phyloP scores from a whole-genome alignment of 441 rosid genomes.

The Populus hybrid region DNA sequence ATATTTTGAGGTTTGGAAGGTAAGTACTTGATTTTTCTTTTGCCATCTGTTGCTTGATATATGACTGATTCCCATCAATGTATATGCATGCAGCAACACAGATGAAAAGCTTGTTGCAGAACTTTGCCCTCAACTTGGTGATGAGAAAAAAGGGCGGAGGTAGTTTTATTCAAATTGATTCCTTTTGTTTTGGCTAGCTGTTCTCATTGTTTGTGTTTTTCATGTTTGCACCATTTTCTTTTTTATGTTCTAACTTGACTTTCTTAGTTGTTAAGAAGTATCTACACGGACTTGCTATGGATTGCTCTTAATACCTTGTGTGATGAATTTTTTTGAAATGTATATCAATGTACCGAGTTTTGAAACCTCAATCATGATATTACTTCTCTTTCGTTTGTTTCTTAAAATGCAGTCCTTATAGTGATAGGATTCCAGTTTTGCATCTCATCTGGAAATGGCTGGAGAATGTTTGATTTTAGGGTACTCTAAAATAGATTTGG shows the following conservation, averaged over 20 bases:
- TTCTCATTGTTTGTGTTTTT: background rate
- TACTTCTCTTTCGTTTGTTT: background rate
- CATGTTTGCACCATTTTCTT: background rate
- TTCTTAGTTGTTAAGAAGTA: background rate
- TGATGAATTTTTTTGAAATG: background rate
- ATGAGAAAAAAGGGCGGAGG: too few relatives aligned
- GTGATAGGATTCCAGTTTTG: background rate
- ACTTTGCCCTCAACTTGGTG: too few relatives aligned
- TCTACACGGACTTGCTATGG: background rate
- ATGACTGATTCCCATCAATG: slow-evolving; percentile 8
- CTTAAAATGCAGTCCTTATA: background rate
- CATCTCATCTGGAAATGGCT: background rate
- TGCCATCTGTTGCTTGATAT: background rate
- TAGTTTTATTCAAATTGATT: too few relatives aligned
- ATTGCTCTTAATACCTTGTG: background rate
- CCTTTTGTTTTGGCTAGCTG: too few relatives aligned
- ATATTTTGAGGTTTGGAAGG: slow-evolving; percentile 18
- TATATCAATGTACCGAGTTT: background rate
- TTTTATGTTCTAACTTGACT: background rate
- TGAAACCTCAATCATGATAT: too few relatives aligned
- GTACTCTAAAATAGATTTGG: background rate
- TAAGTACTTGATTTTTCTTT: background rate
- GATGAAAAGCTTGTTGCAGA: too few relatives aligned
- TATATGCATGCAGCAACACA: slow-evolving; percentile 16
- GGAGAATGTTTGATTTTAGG: background rate